Percentiles rank a stretch among this genome's conserved stretches.
Evolutionary conservation across 805 yeast genomes (phyloP).

Genomic region (Wickerhamiella allomyrinae): DNA sequence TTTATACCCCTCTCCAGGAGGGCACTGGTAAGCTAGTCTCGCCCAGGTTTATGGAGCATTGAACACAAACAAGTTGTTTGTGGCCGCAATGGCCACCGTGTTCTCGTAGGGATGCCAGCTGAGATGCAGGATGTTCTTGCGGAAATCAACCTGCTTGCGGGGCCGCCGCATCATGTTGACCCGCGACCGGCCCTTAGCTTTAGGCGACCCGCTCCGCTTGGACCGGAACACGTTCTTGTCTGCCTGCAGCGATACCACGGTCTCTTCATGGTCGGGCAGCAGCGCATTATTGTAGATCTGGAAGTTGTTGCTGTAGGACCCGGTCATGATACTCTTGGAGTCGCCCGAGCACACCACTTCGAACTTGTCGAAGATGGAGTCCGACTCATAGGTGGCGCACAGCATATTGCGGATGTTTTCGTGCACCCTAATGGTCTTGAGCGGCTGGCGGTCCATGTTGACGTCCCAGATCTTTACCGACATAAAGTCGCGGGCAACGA

Average conservation of each 20-base stretch:
- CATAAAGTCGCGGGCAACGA: conserved; percentile 94
- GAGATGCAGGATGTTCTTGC: conserved; percentile 83
- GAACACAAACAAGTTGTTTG: conserved; percentile 53
- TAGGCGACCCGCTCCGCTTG: conserved; percentile 37
- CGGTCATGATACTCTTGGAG: conserved; percentile 84
- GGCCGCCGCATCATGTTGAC: conserved; percentile 41
- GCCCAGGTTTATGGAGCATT: conserved; percentile 15
- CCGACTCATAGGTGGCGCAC: conserved; percentile 96
- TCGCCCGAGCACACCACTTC: conserved; percentile 94
- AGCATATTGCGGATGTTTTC: conserved; percentile 84
- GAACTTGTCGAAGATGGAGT: conserved; percentile 95
- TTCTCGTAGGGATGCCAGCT: conserved; percentile 98
- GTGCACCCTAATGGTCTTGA: conserved; percentile 88
- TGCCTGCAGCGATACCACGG: conserved; percentile 83
- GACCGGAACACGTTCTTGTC: conserved; percentile 91
- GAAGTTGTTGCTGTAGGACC: conserved; percentile 91
- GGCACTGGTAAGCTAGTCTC: no score
- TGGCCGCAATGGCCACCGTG: conserved; percentile 95
- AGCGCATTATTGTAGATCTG: conserved; percentile 84
- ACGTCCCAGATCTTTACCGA: conserved; percentile 97
- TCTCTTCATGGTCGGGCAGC: conserved; percentile 18
- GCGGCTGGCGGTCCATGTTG: conserved; percentile 89
- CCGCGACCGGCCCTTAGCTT: conserved; percentile 15
- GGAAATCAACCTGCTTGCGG: conserved; percentile 75
- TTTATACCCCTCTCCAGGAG: no score